Evolutionary conservation across 2,329 filamentous ascomycete genomes (phyloP), one percentile per base, ranked within the genome.

Genomic region (Cladosporium sp.): DNA sequence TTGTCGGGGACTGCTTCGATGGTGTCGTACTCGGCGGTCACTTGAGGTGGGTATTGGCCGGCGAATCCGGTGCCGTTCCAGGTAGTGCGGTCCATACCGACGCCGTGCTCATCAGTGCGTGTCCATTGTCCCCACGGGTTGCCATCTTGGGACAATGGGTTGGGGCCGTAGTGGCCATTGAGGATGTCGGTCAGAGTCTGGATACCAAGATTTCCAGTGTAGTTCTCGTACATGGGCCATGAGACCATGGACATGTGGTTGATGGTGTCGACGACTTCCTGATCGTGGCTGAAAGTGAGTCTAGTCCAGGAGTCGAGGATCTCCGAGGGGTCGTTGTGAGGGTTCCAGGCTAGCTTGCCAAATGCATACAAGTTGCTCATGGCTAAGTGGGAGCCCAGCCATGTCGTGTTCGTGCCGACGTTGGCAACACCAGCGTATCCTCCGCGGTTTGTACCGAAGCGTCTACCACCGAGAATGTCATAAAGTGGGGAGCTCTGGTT

Each of bases 41-140:
- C 75, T 67, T 89, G 85, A 0, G 82, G 70, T 0, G 88, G 88
- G 72, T 92, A 92, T 71, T 91, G 88, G 0, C 87, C 88, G 0
- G 88, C 79, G 68, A 83, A 87, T 0, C 87, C 86, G 0, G 89
- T 91, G 11, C 90, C 90, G 63, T 89, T 92, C 67, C 78, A 80
- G 0, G 90, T 85, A 0, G 89, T 91, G 12, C 90, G 84, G 71
- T 92, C 89, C 89, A 92, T 92, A 0, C 90, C 89, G 64, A 92
- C 86, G 4, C 80, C 81, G 24, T 79, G 70, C 0, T 74, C 73
- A 67, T 90, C 86, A 0, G 89, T 89, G 4, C 89, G 85, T 0
- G 89, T 91, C 88, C 89, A 92, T 73, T 90, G 88, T 11, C 89
- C 89, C 87, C 87, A 91, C 2, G 84, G 84, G 70, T 90, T 91